These are phyloP conservation scores for Diddensiella transvaalensis DNA, from an alignment of 805 yeast species.

Conservation along the genomic window DNA sequence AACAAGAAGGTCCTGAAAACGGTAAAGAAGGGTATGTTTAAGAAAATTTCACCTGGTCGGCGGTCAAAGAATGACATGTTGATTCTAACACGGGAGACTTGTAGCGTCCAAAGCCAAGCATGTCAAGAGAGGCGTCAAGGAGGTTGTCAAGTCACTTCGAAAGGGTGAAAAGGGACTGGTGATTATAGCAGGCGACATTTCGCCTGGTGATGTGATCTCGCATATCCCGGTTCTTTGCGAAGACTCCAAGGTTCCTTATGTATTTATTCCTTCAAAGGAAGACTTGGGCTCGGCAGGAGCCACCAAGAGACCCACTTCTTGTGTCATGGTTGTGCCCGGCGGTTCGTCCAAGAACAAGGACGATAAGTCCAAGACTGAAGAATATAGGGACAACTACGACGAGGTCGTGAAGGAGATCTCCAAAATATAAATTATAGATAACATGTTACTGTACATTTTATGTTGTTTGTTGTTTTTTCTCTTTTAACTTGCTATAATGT, in stretches of 20 bases:
- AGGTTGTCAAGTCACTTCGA: constrained; percentile 95
- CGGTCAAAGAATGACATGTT: background rate
- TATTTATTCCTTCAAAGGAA: constrained; percentile 95
- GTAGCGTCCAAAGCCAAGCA: constrained; percentile 93
- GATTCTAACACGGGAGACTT: background rate
- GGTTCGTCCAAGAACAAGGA: constrained; percentile 65
- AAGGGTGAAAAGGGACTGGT: constrained; percentile 98
- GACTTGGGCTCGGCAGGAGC: constrained; percentile 99
- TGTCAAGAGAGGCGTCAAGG: constrained; percentile 98
- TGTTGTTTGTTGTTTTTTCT: background rate
- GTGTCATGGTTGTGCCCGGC: constrained; percentile 96
- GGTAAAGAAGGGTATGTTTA: constrained; percentile 69
- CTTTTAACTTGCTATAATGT: background rate
- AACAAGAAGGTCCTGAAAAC: constrained; percentile 94
- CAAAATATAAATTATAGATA: constrained; percentile 22
- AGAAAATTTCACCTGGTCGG: background rate
- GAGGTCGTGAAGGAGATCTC: constrained; percentile 90
- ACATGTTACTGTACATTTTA: constrained; percentile 3
- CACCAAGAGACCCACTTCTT: constrained; percentile 97
- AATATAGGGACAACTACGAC: constrained; percentile 88
- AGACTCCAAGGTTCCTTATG: constrained; percentile 84
- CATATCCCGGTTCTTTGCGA: constrained; percentile 98
- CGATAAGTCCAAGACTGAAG: constrained; percentile 65
- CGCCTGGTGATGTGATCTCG: constrained; percentile 95
- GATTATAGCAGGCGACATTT: constrained; percentile 95